Evolutionary conservation across 1,139 yeast species (phyloP).

Genomic region (Petasospora rhodanensis): DNA sequence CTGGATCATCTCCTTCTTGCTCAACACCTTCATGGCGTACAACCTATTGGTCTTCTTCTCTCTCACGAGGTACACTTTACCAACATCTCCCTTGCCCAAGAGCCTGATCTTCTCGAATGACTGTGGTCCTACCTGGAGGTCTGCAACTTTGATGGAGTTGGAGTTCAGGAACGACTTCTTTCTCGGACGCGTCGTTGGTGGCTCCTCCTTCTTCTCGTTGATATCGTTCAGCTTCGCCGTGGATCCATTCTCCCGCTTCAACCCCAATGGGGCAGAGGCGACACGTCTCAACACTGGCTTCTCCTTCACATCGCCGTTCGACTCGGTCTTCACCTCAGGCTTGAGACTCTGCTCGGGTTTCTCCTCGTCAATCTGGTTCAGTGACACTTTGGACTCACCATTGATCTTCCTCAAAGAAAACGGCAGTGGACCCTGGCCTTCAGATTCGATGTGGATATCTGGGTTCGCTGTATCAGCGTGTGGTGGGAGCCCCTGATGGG

Average conservation of each 20-base stretch:
- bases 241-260: slow-evolving; percentile 19
- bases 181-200: slow-evolving; percentile 19
- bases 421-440: slow-evolving; percentile 30
- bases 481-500: slow-evolving; percentile 53
- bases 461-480: slow-evolving; percentile 30
- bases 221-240: slow-evolving; percentile 13
- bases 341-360: slow-evolving; percentile 3
- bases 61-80: slow-evolving; percentile 87
- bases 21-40: slow-evolving; percentile 90
- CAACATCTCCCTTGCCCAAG: slow-evolving; percentile 96
- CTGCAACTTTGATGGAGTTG: slow-evolving; percentile 23
- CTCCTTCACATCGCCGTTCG: neutral
- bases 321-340: neutral
- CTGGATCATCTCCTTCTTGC: slow-evolving; percentile 90
- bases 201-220: slow-evolving; percentile 12
- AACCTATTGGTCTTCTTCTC: slow-evolving; percentile 71
- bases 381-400: slow-evolving; percentile 14
- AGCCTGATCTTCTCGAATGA: slow-evolving; percentile 86
- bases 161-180: slow-evolving; percentile 24
- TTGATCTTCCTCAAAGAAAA: slow-evolving; percentile 32
- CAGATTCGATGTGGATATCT: slow-evolving; percentile 6
- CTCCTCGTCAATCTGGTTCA: slow-evolving; percentile 20
- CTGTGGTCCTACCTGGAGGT: slow-evolving; percentile 59
- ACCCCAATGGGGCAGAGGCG: slow-evolving; percentile 74
- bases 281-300: slow-evolving; percentile 58